Base-by-base conservation (phyloP, 108 stramenopile genomes). In the Cyclotella choctawhatcheeana region DNA sequence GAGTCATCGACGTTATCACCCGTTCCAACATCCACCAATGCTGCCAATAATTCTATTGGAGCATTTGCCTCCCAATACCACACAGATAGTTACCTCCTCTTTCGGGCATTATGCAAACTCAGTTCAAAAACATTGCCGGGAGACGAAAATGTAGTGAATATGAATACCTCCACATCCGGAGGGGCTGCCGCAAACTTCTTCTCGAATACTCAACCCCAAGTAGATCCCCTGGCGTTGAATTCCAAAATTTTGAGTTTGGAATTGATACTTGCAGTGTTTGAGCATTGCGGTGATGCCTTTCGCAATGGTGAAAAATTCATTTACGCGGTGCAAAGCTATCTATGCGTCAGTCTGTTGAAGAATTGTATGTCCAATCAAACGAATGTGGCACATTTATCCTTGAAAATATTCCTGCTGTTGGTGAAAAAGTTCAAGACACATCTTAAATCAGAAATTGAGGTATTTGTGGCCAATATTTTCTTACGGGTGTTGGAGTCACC, bases 391-490 rank as follows among this genome's bases (percentile, higher is more conserved):
- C 93, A 89, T 67, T 72, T 99, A 47, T 86, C 91, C 14, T 89
- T 99, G 67, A 93, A 97, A 68, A 95, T 99, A 21, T 99, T 99
- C 76, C 64, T 98, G 35, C 58, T 91, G 43, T 71, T 99, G 76
- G 89, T 97, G 64, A 73, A 83, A 75, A 91, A 96, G 59, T 99
- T 99, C 86, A 97, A 97, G 80, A 83, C 84, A 3, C 88, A 98
- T 54, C 82, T 99, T 14, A 94, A 93, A 65, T 72, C 88, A 14
- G 98, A 99, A 76, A 94, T 99, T 56, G 97, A 98, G 82, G 95
- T 97, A 2, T 99, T 99, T 82, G 86, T 99, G 54, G 81, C 95
- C 30, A 97, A 97, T 58, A 96, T 99, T 17, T 99, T 99, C 84
- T 82, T 99, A 12, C 84, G 89, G 0, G 90, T 99, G 0, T 64